phyloP scores from a whole-genome alignment of 2,329 filamentous ascomycete genomes.

The Arthrobotrys conoides region DNA sequence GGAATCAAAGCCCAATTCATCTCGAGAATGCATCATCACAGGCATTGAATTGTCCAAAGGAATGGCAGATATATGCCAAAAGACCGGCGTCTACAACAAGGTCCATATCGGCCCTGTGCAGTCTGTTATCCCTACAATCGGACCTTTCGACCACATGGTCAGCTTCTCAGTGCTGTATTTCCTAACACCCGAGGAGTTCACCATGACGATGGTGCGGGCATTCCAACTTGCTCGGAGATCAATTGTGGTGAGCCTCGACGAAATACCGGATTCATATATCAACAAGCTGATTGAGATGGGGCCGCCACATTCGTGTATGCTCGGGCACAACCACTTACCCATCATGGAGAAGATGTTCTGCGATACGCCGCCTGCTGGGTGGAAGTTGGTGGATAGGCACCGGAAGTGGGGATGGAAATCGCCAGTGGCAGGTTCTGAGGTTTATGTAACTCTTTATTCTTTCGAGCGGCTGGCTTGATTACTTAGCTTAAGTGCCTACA shows the following conservation, averaged over 20 bases:
- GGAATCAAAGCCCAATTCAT: neutral
- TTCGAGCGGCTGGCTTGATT: neutral
- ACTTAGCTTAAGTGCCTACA: no score
- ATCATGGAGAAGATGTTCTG: conserved; percentile 26
- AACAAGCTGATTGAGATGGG: conserved; percentile 10
- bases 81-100: conserved; percentile 49
- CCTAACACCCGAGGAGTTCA: conserved; percentile 47
- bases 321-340: conserved; percentile 7
- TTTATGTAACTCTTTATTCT: conserved; percentile 9
- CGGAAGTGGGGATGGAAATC: conserved; percentile 2
- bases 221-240: conserved; percentile 62
- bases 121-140: neutral
- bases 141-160: conserved; percentile 4
- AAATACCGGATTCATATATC: conserved; percentile 59
- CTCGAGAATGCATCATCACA: neutral
- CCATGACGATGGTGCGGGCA: conserved; percentile 61
- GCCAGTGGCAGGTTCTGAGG: neutral
- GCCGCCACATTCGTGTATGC: neutral
- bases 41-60: conserved; percentile 56
- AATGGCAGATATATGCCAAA: conserved; percentile 43
- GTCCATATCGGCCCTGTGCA: conserved; percentile 60
- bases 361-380: neutral
- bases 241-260: conserved; percentile 59
- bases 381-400: neutral
- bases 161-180: conserved; percentile 6